Conservation (phyloP, 495 filamentous ascomycete species). For the Aspergillus steynii region DNA sequence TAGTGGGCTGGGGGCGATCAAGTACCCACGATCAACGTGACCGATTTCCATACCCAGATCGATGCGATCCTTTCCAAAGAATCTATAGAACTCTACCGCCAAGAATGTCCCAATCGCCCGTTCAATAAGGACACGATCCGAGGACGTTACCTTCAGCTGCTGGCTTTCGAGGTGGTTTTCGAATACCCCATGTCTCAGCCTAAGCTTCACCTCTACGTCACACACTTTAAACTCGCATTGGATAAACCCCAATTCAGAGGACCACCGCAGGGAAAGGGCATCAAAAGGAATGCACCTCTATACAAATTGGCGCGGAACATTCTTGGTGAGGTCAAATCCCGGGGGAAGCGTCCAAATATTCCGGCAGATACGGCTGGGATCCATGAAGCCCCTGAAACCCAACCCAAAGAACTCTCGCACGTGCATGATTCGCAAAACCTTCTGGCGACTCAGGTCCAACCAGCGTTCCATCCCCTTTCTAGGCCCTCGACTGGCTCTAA, state of each 20-base stretch:
- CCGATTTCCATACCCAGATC: conserved; percentile 41
- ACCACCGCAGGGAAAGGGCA: conserved; percentile 20
- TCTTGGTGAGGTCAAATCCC: conserved; percentile 5
- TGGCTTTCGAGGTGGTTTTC: conserved; percentile 41
- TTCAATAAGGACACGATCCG: conserved; percentile 25
- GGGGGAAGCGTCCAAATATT: background rate
- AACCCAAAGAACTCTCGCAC: background rate
- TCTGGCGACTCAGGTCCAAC: conserved; percentile 9
- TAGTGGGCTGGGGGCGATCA: conserved; percentile 28
- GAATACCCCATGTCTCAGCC: conserved; percentile 28
- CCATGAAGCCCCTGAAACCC: conserved; percentile 6
- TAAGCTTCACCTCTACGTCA: conserved; percentile 35
- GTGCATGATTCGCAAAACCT: conserved; percentile 8
- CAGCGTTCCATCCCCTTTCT: background rate
- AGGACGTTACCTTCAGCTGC: conserved; percentile 35
- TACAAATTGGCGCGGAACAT: conserved; percentile 20
- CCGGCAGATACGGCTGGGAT: background rate
- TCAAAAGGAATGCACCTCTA: conserved; percentile 21
- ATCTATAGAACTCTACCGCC: conserved; percentile 22
- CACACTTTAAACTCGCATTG: conserved; percentile 35
- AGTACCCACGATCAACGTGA: conserved; percentile 27
- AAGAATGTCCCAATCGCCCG: conserved; percentile 9
- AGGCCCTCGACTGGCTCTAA: background rate
- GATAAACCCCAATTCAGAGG: conserved; percentile 25
- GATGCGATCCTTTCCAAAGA: conserved; percentile 34